These are phyloP conservation scores for Bretschneidera sinensis DNA, from an alignment of 345 rosid genomes.

Conservation along the genomic window DNA sequence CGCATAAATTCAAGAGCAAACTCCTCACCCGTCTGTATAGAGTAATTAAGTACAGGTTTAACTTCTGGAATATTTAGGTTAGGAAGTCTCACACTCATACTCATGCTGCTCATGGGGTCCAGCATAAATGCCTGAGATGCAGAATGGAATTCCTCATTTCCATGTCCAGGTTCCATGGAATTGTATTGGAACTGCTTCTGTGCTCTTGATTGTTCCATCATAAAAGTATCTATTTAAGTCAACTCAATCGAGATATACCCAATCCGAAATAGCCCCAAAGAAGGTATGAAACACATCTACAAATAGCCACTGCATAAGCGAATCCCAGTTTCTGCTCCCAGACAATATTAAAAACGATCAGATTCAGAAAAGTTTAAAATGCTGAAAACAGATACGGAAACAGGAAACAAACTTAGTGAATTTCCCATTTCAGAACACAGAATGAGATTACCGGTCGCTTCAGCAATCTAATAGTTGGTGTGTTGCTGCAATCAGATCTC, in stretches of 20 bases:
- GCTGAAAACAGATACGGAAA: background rate
- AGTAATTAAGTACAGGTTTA: slow-evolving; percentile 66
- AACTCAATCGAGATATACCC: background rate
- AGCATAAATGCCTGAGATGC: slow-evolving; percentile 37
- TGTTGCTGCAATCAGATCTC: background rate
- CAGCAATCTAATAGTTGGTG: background rate
- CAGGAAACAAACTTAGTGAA: background rate
- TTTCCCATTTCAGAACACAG: background rate
- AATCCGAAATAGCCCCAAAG: background rate
- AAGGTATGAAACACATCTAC: background rate
- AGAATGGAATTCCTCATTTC: slow-evolving; percentile 35
- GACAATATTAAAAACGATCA: background rate
- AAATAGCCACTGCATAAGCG: background rate
- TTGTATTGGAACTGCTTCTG: slow-evolving; percentile 31
- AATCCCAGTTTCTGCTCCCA: background rate
- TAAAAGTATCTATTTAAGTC: slow-evolving; percentile 2
- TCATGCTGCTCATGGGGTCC: slow-evolving; percentile 38
- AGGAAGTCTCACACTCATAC: slow-evolving; percentile 33
- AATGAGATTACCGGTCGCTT: background rate
- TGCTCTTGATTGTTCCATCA: slow-evolving; percentile 45
- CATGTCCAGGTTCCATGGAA: slow-evolving; percentile 49
- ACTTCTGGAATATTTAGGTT: slow-evolving; percentile 43
- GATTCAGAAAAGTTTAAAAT: background rate
- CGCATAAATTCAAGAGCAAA: slow-evolving; percentile 87
- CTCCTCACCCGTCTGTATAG: slow-evolving; percentile 92